These are phyloP conservation scores for Achlya hypogyna DNA, from an alignment of 352 stramenopile genomes.

Conservation along the genomic window DNA sequence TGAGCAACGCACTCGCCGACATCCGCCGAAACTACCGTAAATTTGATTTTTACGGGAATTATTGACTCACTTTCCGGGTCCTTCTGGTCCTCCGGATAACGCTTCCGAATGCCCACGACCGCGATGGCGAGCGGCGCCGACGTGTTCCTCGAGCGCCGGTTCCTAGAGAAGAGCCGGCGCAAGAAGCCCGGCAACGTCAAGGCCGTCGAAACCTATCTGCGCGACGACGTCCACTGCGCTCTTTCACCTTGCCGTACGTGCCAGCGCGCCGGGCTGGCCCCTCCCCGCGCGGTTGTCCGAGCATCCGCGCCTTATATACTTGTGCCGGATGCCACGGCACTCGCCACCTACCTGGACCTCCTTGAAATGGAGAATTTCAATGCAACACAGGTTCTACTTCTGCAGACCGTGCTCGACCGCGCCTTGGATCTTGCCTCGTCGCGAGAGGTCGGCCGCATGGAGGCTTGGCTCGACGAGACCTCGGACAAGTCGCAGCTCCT, in stretches of 20 bases:
- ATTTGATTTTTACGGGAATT: no score
- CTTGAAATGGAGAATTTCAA: conserved; percentile 48
- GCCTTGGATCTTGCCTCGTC: conserved; percentile 56
- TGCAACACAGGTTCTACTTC: conserved; percentile 43
- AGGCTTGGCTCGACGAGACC: conserved; percentile 41
- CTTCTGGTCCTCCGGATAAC: no score
- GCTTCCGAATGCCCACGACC: no score
- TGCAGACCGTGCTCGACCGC: conserved; percentile 59
- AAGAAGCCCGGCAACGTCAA: conserved; percentile 66
- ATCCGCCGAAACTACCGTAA: no score
- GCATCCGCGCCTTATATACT: not conserved
- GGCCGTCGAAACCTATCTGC: conserved; percentile 58
- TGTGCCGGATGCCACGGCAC: conserved; percentile 54
- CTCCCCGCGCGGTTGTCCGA: conserved; percentile 38
- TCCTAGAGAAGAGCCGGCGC: conserved; percentile 64
- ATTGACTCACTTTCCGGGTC: no score
- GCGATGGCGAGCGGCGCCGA: not conserved
- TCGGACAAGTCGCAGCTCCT: conserved; percentile 38
- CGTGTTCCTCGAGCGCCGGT: conserved; percentile 33
- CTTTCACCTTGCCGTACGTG: conserved; percentile 40
- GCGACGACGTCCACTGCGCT: conserved; percentile 60
- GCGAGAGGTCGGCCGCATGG: conserved; percentile 48
- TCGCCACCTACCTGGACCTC: conserved; percentile 73
- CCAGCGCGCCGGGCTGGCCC: conserved; percentile 15
- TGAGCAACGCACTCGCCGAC: no score